Conservation (phyloP, 306 rosid genomes). For the Trifolium pratense region DNA sequence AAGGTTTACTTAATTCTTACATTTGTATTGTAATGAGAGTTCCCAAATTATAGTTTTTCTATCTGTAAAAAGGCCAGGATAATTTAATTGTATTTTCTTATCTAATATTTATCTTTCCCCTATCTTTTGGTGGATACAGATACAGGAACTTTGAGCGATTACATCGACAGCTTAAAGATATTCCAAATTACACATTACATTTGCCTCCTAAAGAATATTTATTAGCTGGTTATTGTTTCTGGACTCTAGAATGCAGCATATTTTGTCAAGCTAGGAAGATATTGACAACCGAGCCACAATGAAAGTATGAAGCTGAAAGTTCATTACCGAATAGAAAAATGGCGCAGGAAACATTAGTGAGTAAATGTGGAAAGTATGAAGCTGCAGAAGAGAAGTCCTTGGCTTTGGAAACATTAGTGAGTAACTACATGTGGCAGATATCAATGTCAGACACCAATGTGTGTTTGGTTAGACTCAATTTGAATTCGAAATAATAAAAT, state of each 20-base stretch:
- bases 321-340: conserved; percentile 42
- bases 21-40: conserved; percentile 26
- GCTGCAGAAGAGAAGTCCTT: conserved; percentile 50
- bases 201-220: conserved; percentile 77
- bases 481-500: no score
- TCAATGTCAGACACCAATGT: no score
- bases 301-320: conserved; percentile 43
- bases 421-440: no score
- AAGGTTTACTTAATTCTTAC: conserved; percentile 63
- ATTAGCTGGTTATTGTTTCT: conserved; percentile 32
- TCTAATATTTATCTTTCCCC: conserved; percentile 28
- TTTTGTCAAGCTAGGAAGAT: conserved; percentile 16
- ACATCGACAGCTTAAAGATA: conserved; percentile 91
- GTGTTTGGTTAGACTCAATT: no score
- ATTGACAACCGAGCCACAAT: conserved; percentile 24
- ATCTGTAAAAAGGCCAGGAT: conserved; percentile 26
- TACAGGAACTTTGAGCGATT: conserved; percentile 92
- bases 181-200: conserved; percentile 86
- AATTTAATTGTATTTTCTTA: conserved; percentile 16
- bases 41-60: conserved; percentile 9
- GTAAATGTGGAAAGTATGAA: conserved; percentile 49
- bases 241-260: conserved; percentile 18
- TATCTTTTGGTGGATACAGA: conserved; percentile 56
- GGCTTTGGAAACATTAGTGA: no score
- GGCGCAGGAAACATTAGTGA: conserved; percentile 52